Evolutionary conservation across 176 grass and related monocot species (phyloP).

Genomic region (Eremochloa ophiuroides): DNA sequence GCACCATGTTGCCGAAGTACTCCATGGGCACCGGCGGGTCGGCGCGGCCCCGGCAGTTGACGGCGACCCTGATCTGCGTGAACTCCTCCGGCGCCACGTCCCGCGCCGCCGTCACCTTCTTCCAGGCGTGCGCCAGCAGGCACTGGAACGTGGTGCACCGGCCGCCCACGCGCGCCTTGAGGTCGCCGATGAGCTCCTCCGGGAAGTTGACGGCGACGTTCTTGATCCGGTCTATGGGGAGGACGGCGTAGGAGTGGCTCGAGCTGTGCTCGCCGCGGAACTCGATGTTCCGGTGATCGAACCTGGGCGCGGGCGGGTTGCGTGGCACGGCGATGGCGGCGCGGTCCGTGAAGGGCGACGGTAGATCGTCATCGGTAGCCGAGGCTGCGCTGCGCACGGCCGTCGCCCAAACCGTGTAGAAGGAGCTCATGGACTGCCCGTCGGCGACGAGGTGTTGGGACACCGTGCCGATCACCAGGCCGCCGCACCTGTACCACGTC

Average conservation of each 20-base stretch:
- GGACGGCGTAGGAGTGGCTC: background rate
- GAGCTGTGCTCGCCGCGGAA: background rate
- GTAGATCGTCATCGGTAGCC: background rate
- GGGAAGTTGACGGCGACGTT: slow-evolving; percentile 20
- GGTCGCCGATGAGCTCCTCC: slow-evolving; percentile 16
- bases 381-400: slow-evolving; percentile 2
- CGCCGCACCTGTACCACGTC: slow-evolving; percentile 41
- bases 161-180: slow-evolving; percentile 10
- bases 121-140: slow-evolving; percentile 43
- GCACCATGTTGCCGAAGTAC: slow-evolving; percentile 49
- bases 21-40: background rate
- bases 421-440: slow-evolving; percentile 45
- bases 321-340: background rate
- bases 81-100: background rate
- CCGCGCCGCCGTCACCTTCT: slow-evolving; percentile 39
- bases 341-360: slow-evolving; percentile 21
- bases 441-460: slow-evolving; percentile 37
- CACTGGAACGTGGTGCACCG: slow-evolving; percentile 50
- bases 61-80: slow-evolving; percentile 24
- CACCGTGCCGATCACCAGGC: slow-evolving; percentile 25
- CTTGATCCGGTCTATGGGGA: slow-evolving; percentile 10
- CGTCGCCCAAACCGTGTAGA: slow-evolving; percentile 30
- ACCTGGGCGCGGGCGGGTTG: background rate
- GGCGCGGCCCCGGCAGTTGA: slow-evolving; percentile 31
- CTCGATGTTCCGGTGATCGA: slow-evolving; percentile 34